A percentile compares a stretch with the other conserved stretches of the same genome.
Evolutionary conservation across 441 rosid genomes (phyloP).

Genomic region (California macrophylla): DNA sequence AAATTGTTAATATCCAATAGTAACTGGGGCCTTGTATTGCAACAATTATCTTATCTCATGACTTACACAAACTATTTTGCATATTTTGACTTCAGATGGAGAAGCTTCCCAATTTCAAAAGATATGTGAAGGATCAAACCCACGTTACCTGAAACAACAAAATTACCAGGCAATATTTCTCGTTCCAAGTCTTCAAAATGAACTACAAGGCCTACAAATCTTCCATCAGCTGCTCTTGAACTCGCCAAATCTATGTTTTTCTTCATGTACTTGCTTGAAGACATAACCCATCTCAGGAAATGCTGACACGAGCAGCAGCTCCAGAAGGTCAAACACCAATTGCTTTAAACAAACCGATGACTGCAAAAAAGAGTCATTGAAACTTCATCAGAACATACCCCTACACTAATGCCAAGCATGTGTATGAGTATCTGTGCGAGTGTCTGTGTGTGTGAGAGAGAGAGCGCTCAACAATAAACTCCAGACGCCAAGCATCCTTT

Average conservation of each 20-base stretch:
- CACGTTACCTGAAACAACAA: neutral
- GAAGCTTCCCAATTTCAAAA: neutral
- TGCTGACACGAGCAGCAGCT: constrained; percentile 63
- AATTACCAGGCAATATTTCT: neutral
- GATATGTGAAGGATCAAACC: neutral
- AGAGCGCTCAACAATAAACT: no score
- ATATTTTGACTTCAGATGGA: neutral
- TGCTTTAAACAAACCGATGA: constrained; percentile 73
- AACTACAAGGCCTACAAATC: no score
- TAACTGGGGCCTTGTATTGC: neutral
- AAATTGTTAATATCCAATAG: no score
- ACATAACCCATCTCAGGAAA: constrained; percentile 65
- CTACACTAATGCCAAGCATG: neutral
- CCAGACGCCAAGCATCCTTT: no score
- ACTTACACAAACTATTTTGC: neutral
- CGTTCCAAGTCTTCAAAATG: no score
- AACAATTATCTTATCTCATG: neutral
- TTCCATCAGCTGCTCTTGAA: constrained; percentile 15
- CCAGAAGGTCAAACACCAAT: constrained; percentile 67
- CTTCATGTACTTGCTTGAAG: constrained; percentile 56
- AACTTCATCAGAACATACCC: neutral
- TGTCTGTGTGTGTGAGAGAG: no score
- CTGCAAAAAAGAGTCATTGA: constrained; percentile 30
- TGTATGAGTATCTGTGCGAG: no score
- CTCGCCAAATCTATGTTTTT: constrained; percentile 69